Conservation (phyloP, 805 yeast genomes). For the Ogataea salicorniae region DNA sequence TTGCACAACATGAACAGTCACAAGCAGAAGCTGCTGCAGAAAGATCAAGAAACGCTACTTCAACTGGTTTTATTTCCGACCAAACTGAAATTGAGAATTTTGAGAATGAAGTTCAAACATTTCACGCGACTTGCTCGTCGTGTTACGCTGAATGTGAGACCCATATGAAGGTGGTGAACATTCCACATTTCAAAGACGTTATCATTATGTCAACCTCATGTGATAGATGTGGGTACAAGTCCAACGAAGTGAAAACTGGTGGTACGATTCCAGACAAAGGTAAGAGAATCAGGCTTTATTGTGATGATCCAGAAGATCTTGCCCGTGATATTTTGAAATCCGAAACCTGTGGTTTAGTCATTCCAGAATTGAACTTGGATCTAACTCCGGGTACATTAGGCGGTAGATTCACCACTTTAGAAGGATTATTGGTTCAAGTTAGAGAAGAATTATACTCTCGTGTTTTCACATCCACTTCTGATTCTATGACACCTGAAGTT, state of each 20-base stretch:
- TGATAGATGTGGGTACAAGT: conserved; percentile 88
- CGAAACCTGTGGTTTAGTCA: conserved; percentile 80
- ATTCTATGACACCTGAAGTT: conserved; percentile 80
- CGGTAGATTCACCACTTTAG: conserved; percentile 95
- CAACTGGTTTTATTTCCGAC: conserved; percentile 61
- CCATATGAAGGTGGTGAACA: conserved; percentile 93
- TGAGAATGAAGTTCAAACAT: conserved; percentile 87
- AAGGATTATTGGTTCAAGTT: conserved; percentile 87
- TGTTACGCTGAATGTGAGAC: conserved; percentile 82
- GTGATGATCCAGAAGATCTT: conserved; percentile 88
- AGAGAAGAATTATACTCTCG: conserved; percentile 81
- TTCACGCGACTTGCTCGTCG: conserved; percentile 87
- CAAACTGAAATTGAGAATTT: conserved; percentile 79
- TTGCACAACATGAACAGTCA: conserved; percentile 44
- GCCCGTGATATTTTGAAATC: conserved; percentile 92
- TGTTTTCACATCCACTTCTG: conserved; percentile 82
- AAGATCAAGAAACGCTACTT: conserved; percentile 32
- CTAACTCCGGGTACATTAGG: conserved; percentile 95
- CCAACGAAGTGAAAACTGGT: conserved; percentile 97
- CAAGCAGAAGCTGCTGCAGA: conserved; percentile 18
- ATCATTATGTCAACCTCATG: conserved; percentile 94
- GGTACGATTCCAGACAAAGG: conserved; percentile 92
- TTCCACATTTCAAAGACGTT: conserved; percentile 97
- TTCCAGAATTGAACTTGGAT: conserved; percentile 88
- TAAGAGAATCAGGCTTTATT: conserved; percentile 59